Percentiles rank a stretch among this genome's conserved stretches.
phyloP scores from a whole-genome alignment of 1,284 basidiomycete genomes.

The Phlebopus sp. region DNA sequence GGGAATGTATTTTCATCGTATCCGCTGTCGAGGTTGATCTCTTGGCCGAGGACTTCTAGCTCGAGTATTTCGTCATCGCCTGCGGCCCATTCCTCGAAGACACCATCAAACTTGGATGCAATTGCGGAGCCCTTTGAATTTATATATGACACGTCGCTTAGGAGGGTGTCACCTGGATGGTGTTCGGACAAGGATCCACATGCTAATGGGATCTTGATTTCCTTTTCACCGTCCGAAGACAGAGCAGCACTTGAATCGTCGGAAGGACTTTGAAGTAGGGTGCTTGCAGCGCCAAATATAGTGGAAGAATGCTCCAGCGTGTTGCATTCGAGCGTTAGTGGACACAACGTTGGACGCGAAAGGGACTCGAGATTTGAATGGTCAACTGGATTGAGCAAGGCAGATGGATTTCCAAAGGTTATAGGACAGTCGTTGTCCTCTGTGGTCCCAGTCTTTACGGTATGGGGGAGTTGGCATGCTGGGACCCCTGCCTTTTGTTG shows the following conservation, averaged over 20 bases:
- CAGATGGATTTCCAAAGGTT: slow-evolving; percentile 31
- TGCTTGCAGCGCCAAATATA: slow-evolving; percentile 20
- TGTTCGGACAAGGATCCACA: background rate
- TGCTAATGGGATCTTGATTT: background rate
- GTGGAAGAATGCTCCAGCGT: slow-evolving; percentile 17
- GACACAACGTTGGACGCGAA: background rate
- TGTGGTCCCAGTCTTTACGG: background rate
- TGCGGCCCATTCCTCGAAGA: slow-evolving; percentile 49
- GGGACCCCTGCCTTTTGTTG: slow-evolving; percentile 1
- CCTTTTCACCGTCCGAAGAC: slow-evolving; percentile 12
- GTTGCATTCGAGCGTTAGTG: slow-evolving; percentile 3
- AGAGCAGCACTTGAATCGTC: background rate
- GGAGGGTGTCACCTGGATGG: background rate
- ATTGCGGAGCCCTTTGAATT: background rate
- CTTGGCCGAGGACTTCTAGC: slow-evolving; percentile 27
- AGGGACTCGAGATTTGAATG: background rate
- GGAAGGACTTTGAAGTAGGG: slow-evolving; percentile 11
- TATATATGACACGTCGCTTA: background rate
- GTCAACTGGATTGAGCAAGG: slow-evolving; percentile 17
- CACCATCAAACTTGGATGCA: slow-evolving; percentile 18
- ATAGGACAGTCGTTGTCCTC: slow-evolving; percentile 11
- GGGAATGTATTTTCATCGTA: background rate
- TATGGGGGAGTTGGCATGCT: background rate
- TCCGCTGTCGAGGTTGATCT: slow-evolving; percentile 18
- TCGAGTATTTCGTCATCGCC: slow-evolving; percentile 57